phyloP scores from a whole-genome alignment of 768 basidiomycete genomes.

The Boletus rubroflammeus region DNA sequence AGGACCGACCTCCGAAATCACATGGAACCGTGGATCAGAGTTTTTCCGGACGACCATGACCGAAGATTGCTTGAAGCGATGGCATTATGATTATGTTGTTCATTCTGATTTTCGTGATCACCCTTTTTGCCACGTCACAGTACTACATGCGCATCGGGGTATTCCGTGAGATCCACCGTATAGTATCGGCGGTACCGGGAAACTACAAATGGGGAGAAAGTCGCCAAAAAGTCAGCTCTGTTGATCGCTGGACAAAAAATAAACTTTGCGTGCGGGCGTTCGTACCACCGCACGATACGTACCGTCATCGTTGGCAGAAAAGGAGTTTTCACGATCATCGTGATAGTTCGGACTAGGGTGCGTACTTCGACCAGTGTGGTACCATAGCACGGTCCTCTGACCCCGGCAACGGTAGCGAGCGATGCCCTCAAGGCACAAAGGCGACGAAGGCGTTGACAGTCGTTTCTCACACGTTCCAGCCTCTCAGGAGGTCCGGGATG shows the following conservation, averaged over 20 bases:
- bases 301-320: not conserved
- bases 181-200: not conserved
- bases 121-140: conserved; percentile 14
- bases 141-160: not conserved
- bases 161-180: not conserved
- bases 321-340: not conserved
- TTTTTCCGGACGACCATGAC: not conserved
- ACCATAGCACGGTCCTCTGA: not conserved
- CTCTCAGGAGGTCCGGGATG: too few species aligned
- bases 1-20: conserved; percentile 10
- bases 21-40: conserved; percentile 1
- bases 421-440: not conserved
- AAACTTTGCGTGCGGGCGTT: not conserved
- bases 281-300: not conserved
- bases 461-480: not conserved
- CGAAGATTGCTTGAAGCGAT: not conserved
- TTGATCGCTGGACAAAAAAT: not conserved
- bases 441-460: not conserved
- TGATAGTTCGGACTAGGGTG: not conserved
- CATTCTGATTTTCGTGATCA: not conserved
- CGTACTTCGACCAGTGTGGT: not conserved
- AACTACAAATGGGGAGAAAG: not conserved
- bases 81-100: not conserved
- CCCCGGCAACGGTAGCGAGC: not conserved
- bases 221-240: not conserved